Evolutionary conservation across 805 yeast species (phyloP).

Genomic region (Starmerella stellata): DNA sequence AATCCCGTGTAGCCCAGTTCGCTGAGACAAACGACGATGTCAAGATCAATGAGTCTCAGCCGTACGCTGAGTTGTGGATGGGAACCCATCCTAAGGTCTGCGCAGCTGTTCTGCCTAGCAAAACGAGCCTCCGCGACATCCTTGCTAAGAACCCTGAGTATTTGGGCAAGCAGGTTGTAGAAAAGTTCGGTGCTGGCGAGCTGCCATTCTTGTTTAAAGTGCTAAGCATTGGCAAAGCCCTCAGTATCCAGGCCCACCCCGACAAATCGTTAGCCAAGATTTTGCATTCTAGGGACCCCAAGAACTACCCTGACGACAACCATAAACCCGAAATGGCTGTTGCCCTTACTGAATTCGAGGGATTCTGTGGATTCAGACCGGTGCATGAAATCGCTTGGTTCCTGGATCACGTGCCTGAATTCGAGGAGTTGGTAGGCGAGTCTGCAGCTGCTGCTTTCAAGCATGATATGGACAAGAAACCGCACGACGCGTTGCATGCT

Average conservation of each 20-base stretch:
- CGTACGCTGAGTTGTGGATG: conserved; percentile 99
- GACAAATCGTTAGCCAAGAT: conserved; percentile 68
- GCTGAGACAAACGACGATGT: conserved; percentile 45
- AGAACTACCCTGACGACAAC: conserved; percentile 90
- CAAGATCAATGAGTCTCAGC: conserved; percentile 49
- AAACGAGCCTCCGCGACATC: conserved; percentile 43
- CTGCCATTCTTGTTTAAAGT: conserved; percentile 90
- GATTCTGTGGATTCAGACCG: conserved; percentile 96
- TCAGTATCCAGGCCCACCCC: conserved; percentile 95
- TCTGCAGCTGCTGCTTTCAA: conserved; percentile 35
- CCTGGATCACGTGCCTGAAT: conserved; percentile 59
- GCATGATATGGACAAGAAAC: conserved; percentile 27
- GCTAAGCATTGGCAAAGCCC: conserved; percentile 76
- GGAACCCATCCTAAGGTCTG: conserved; percentile 94
- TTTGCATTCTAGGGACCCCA: conserved; percentile 68
- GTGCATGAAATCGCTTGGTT: conserved; percentile 54
- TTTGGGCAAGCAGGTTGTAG: conserved; percentile 41
- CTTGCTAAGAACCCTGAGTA: conserved; percentile 42
- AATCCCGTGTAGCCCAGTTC: conserved; percentile 81
- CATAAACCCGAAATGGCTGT: conserved; percentile 99
- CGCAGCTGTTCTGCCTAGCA: conserved; percentile 38
- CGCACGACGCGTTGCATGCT: conserved; percentile 49
- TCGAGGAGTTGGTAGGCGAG: conserved; percentile 51
- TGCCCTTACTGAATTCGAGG: conserved; percentile 90
- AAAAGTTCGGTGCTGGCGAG: conserved; percentile 54